phyloP scores from a whole-genome alignment of 257 asterid species.

The Datura wrightii region DNA sequence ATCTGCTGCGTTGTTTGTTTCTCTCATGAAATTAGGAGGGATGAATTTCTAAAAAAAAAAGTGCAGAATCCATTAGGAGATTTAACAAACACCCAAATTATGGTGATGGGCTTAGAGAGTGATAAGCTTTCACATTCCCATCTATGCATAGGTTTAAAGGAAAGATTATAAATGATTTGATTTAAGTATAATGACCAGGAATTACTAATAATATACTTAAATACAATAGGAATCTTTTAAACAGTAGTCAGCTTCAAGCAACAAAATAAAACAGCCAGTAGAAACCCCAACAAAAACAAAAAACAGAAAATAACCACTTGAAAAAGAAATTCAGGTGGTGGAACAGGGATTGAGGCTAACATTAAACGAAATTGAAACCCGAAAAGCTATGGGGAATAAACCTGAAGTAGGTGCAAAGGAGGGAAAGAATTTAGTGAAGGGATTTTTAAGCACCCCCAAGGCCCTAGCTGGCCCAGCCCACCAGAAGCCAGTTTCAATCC shows the following conservation, averaged over 20 bases:
- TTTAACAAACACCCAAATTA: neutral
- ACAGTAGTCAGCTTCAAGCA: neutral
- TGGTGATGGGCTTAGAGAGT: constrained; percentile 6
- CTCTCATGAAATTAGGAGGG: constrained; percentile 1
- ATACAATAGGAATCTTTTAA: neutral
- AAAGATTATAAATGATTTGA: neutral
- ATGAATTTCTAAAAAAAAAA: neutral
- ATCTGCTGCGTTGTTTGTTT: neutral
- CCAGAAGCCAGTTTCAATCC: constrained; percentile 16
- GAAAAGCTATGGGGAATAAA: neutral
- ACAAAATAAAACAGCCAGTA: neutral
- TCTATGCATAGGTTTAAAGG: neutral
- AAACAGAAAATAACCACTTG: neutral
- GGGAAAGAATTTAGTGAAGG: constrained; percentile 18
- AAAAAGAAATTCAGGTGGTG: constrained; percentile 21
- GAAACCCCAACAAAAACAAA: constrained; percentile 5
- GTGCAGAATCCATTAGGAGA: constrained; percentile 3
- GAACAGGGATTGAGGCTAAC: constrained; percentile 3
- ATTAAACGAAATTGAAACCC: neutral
- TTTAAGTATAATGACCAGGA: neutral
- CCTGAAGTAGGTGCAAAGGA: neutral
- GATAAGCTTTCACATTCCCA: neutral
- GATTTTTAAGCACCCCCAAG: neutral
- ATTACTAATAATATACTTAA: constrained; percentile 16
- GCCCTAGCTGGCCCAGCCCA: constrained; percentile 7